Conservation (phyloP, 352 stramenopile species). For the Paralagenidium karlingii region DNA sequence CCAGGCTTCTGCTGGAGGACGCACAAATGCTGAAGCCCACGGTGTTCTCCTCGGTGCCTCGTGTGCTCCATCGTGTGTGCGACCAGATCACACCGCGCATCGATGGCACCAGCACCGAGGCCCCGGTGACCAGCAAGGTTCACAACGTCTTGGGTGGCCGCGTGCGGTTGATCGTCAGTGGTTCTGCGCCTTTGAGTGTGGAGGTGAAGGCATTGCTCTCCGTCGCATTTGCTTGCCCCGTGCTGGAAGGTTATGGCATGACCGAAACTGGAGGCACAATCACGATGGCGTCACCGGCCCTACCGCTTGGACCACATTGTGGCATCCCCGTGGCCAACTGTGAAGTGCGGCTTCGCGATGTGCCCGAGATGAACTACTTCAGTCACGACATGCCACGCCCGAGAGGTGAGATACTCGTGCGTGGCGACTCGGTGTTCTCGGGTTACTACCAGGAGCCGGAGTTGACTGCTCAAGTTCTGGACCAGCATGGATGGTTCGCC, state of each 20-base stretch:
- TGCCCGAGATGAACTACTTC: constrained; percentile 95
- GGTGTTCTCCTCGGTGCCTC: constrained; percentile 87
- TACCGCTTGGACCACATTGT: constrained; percentile 75
- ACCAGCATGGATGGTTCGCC: constrained; percentile 93
- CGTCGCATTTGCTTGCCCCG: constrained; percentile 81
- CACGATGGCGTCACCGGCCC: constrained; percentile 17
- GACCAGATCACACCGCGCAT: constrained; percentile 84
- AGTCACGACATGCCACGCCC: constrained; percentile 31
- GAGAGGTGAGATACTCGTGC: constrained; percentile 76
- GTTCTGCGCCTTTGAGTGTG: constrained; percentile 85
- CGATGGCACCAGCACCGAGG: constrained; percentile 49
- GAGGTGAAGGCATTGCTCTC: constrained; percentile 93
- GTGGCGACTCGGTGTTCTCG: constrained; percentile 83
- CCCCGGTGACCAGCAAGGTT: constrained; percentile 92
- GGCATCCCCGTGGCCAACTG: constrained; percentile 71
- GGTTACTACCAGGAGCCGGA: constrained; percentile 95
- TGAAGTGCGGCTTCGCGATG: constrained; percentile 89
- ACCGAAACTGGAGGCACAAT: constrained; percentile 67
- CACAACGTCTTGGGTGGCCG: constrained; percentile 84
- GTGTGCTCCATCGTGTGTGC: constrained; percentile 94
- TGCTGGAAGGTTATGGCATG: constrained; percentile 93
- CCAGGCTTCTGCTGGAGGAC: constrained; percentile 88
- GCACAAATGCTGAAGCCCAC: constrained; percentile 86
- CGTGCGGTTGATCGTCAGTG: constrained; percentile 86
- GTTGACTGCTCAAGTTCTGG: constrained; percentile 85